phyloP scores from a whole-genome alignment of 169 alveolate species.

The Plasmodium billcollinsi region DNA sequence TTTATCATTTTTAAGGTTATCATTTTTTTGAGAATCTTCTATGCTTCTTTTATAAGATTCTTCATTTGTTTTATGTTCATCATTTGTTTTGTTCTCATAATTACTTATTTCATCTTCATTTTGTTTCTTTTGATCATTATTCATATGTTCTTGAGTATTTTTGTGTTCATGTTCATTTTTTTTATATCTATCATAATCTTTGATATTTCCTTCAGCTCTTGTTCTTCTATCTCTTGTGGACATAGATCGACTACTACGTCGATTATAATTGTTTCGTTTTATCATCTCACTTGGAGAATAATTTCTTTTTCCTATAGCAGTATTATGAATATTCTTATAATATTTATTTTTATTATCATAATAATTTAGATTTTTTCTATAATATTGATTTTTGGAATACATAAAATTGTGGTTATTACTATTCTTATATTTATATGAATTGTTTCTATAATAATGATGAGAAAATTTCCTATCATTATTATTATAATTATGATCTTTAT shows the following conservation, averaged over 20 bases:
- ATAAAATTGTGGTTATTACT: conserved; percentile 21
- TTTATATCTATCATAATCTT: conserved; percentile 7
- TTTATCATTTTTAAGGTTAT: too few species aligned
- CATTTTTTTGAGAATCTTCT: too few species aligned
- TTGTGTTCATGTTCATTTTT: conserved; percentile 8
- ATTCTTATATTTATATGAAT: conserved; percentile 35
- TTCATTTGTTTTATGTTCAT: conserved; percentile 14
- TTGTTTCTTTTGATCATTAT: conserved; percentile 5
- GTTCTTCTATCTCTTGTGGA: conserved; percentile 11
- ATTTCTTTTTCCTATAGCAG: conserved; percentile 25
- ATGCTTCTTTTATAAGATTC: conserved; percentile 6
- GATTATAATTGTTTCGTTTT: conserved; percentile 22
- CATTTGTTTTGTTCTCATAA: conserved; percentile 2
- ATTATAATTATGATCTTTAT: conserved; percentile 1
- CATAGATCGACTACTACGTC: not conserved
- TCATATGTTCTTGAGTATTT: not conserved
- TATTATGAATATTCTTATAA: conserved; percentile 19
- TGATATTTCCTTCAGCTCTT: not conserved
- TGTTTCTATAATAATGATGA: conserved; percentile 35
- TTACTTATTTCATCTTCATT: conserved; percentile 12
- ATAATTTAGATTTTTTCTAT: conserved; percentile 36
- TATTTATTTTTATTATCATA: conserved; percentile 18
- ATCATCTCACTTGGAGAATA: conserved; percentile 16
- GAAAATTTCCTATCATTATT: too few species aligned
- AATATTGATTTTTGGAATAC: conserved; percentile 8